Base-by-base conservation (phyloP, 164 flowering plant species). In the Kingdonia uniflora region DNA sequence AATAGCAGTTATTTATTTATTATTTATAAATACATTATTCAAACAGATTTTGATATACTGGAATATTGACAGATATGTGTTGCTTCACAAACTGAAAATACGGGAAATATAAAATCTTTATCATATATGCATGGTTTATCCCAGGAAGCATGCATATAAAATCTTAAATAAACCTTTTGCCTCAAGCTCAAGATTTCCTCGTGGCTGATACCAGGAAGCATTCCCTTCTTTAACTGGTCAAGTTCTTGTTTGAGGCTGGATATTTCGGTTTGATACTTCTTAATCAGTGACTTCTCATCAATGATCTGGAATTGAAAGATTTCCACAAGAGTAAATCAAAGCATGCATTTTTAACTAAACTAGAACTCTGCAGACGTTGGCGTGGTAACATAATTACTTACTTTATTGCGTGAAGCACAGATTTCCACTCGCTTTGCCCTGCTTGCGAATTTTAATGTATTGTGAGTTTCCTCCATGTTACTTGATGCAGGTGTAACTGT, bases 401-500 rank as follows among this genome's bases (percentile, higher is more conserved):
- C 99, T 94, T 76, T 82, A 69, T 94, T 94, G 12, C 95, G 87
- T 50, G 99, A 86, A 43, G 99, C 99, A 79, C 67, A 80, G 14
- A 94, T 94, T 69, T 94, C 99, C 26, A 94, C 91, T 45, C 87
- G 75, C 61, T 94, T 94, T 51, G 99, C 99, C 71, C 99, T 72
- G 68, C 85, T 89, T 13, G 99, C 99, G 73, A 94, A 94, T 70
- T 94, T 94, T 61, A 94, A 64, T 33, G 99, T 94, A 65, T 94
- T 94, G 64, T 94, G 99, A 49, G 99, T 94, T 73, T 94, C 99
- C 73, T 94, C 99, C 90, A 79, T 68, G 59, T 71, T 87, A 68
- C 99, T 94, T 12, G 97, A 86, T 56, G 99, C 99, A 61, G 99
- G 99, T 52, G 99, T 94, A 49, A 94, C 80, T n/a, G 95, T 94